Conservation (phyloP, 1,139 yeast genomes). For the Blastobotrys petasosporus region DNA sequence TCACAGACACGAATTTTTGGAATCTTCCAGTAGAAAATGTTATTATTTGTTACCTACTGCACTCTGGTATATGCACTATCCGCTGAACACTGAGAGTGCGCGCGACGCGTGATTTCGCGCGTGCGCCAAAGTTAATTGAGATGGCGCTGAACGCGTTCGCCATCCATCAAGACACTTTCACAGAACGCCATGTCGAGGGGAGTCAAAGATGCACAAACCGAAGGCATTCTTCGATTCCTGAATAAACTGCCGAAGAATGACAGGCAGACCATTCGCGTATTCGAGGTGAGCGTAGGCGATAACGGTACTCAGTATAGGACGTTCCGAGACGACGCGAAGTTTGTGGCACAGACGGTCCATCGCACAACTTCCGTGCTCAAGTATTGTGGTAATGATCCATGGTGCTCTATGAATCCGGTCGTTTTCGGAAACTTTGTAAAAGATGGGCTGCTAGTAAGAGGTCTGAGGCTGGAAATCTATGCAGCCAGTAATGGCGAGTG, state of each 20-base stretch:
- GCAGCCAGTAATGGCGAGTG: slow-evolving; percentile 43
- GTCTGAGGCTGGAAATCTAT: slow-evolving; percentile 75
- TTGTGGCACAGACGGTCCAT: slow-evolving; percentile 77
- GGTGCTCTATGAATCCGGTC: slow-evolving; percentile 72
- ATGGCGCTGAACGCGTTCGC: too few species aligned
- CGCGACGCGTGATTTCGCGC: too few species aligned
- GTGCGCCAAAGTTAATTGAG: too few species aligned
- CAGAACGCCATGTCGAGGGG: slow-evolving; percentile 1
- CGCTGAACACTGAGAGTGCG: too few species aligned
- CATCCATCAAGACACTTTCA: too few species aligned
- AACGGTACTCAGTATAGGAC: slow-evolving; percentile 11
- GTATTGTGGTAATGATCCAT: slow-evolving; percentile 43
- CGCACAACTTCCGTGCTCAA: slow-evolving; percentile 78
- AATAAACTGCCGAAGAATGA: slow-evolving; percentile 34
- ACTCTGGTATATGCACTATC: too few species aligned
- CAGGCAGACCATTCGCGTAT: slow-evolving; percentile 47
- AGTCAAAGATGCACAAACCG: slow-evolving; percentile 3
- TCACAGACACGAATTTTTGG: too few species aligned
- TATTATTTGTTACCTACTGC: too few species aligned
- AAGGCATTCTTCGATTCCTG: slow-evolving; percentile 5
- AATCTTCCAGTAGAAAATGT: too few species aligned
- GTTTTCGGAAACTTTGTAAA: slow-evolving; percentile 63
- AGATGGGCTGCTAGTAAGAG: slow-evolving; percentile 60
- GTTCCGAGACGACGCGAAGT: slow-evolving; percentile 52
- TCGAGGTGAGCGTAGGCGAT: slow-evolving; percentile 58